Evolutionary conservation across 208 protist species (phyloP), one percentile per base, ranked within the genome.

Genomic region (Novymonas esmeraldas): DNA sequence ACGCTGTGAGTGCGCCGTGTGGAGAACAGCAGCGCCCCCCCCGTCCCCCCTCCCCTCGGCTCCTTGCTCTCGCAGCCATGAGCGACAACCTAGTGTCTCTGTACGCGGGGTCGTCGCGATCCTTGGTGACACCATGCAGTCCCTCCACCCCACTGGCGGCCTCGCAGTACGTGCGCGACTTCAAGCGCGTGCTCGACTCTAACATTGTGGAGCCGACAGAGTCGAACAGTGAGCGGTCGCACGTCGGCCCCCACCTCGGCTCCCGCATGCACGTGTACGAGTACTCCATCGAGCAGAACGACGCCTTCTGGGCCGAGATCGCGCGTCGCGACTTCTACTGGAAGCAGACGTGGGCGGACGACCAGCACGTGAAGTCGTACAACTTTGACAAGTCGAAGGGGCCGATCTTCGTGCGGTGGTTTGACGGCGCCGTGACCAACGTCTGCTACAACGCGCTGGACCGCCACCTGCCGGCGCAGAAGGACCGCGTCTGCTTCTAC

Each of bases 401-500:
- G 18, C 76, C 64, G 20, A 78, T 95, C 52, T 84, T 79, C 51
- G 58, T 67, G 51, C 85, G 84, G 64, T 97, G 95, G 92, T 98
- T 97, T 65, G 74, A 84, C 20, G 88, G 85, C 10, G 91, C 60
- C 26, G 60, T 76, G 63, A 89, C 85, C 29, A 98, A 92, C 58
- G 74, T 92, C 95, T 97, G 89, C 84, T 97, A 97, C 84, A 97
- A 98, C 75, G 75, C 76, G 20, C 64, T 97, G 31, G 92, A 97
- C 65, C 78, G 91, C 42, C 87, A 98, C 71, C 66, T 97, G 14
- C 67, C 76, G 11, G 41, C 78, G 31, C 69, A 89, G 45, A 76
- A 71, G 26, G 77, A 97, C 52, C 72, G 87, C 31, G 85, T 95
- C 24, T 93, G 92, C 65, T 95, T 95, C 65, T 81, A 90, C 64